Evolutionary conservation across 345 rosid genomes (phyloP).

Genomic region (Dipteronia sinensis): DNA sequence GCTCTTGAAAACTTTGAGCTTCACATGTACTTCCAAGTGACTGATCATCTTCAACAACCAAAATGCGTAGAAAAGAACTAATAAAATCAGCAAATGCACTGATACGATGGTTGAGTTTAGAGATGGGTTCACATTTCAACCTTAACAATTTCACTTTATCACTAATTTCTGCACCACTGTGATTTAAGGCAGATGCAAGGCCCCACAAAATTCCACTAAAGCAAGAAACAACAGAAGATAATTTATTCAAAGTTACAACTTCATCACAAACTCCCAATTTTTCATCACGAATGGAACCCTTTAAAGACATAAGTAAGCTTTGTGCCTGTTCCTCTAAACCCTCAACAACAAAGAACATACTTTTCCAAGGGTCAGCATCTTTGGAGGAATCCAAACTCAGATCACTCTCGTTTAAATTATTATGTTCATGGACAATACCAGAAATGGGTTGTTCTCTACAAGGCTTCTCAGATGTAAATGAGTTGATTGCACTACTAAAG

Average conservation of each 20-base stretch:
- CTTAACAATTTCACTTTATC: constrained; percentile 39
- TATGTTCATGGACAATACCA: constrained; percentile 27
- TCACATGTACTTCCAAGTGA: constrained; percentile 30
- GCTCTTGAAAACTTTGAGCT: constrained; percentile 25
- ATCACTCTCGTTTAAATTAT: constrained; percentile 22
- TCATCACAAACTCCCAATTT: constrained; percentile 30
- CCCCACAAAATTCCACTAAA: constrained; percentile 88
- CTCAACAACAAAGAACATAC: constrained; percentile 43
- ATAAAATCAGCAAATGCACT: constrained; percentile 48
- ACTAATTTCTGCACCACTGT: constrained; percentile 34
- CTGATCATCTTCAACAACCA: constrained; percentile 43
- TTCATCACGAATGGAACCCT: constrained; percentile 36
- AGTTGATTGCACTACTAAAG: constrained; percentile 33
- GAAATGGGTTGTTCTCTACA: constrained; percentile 30
- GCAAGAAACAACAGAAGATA: constrained; percentile 60
- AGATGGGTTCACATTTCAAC: constrained; percentile 44
- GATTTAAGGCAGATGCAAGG: constrained; percentile 56
- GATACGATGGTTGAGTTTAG: constrained; percentile 37
- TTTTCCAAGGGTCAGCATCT: constrained; percentile 45
- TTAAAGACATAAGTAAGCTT: constrained; percentile 41
- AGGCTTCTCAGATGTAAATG: constrained; percentile 18
- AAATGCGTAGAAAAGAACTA: constrained; percentile 35
- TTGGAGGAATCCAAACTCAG: constrained; percentile 27
- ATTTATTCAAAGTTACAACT: constrained; percentile 42
- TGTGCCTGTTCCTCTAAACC: constrained; percentile 61